Evolutionary conservation across 768 basidiomycete species (phyloP), one percentile per base, ranked within the genome.

Genomic region (Rhodocollybia butyracea): DNA sequence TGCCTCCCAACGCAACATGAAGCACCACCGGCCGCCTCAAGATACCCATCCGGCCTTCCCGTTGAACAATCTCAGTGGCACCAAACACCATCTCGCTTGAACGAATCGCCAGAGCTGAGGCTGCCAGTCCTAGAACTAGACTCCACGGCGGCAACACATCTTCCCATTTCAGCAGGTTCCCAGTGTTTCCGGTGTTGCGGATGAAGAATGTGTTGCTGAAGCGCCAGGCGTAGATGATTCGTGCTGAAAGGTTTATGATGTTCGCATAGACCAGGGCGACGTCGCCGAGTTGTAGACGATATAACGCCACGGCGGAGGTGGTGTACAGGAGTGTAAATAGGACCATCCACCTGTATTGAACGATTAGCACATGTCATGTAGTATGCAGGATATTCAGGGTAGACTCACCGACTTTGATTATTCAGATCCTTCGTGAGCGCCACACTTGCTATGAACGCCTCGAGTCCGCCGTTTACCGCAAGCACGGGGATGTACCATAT

Each of bases 401-500:
- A 24, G 64, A 77, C 52, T 54, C 53, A 81, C 78, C 83, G 75
- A 62, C 85, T 88, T 68, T 96, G 94, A 6, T 65, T 67, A 43
- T 74, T 81, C 10, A 99, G 70, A 67, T 94, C 87, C 1, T 68
- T 61, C 0, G 87, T 76, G 1, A 77, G 76, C 1, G 93, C 90
- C 2, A 86, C 85, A 53, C 91, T 88, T 2, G 89, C 83, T 61
- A 96, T 77, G 68, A 97, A 95, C 0, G 95, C 92, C 66, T 99
- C 97, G 17, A 96, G 72, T 0, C 91, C 82, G 2, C 97, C 97
- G 65, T 99, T 99, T 60, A 93, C 71, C 5, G 89, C 89, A 63
- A 99, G 79, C 21, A 90, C 79, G 0, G 97, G 97, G 60, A 98
- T 87, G 62, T 95, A 96, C 75, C 82, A 88, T 22, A 92, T 70